Conservation (phyloP, 129 eudicot genomes). For the Centella asiatica region DNA sequence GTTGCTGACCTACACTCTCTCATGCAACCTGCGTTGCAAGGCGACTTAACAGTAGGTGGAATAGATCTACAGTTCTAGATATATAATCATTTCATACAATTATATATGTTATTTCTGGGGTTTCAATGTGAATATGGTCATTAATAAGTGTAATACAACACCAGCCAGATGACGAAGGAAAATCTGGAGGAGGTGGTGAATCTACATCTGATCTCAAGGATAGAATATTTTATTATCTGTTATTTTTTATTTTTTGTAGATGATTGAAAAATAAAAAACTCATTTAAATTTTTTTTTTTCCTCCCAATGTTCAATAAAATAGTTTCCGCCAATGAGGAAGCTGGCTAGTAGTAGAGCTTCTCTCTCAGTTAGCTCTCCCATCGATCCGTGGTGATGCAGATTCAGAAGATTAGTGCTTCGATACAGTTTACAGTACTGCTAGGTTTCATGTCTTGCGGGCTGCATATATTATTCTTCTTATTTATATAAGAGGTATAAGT, state of each 20-base stretch:
- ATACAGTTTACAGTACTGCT: no score
- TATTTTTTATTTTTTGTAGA: slow-evolving; percentile 17
- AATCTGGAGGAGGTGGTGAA: background rate
- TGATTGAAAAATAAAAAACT: background rate
- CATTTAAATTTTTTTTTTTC: background rate
- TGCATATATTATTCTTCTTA: no score
- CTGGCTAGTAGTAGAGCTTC: no score
- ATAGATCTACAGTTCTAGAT: slow-evolving; percentile 1
- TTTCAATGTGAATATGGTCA: background rate
- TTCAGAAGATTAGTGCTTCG: no score
- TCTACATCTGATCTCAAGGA: background rate
- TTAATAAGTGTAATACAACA: no score
- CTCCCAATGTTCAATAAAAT: background rate
- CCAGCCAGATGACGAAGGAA: no score
- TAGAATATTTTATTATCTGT: no score
- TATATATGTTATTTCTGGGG: background rate
- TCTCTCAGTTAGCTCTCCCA: no score
- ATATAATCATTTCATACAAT: background rate
- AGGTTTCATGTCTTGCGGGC: no score
- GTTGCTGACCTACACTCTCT: slow-evolving; percentile 45
- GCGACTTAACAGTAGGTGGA: slow-evolving; percentile 26
- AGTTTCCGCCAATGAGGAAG: background rate
- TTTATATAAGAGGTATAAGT: no score
- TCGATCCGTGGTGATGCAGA: no score
- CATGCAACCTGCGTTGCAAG: slow-evolving; percentile 49